Base-by-base conservation (phyloP, 306 rosid genomes). In the Styphnolobium japonicum region DNA sequence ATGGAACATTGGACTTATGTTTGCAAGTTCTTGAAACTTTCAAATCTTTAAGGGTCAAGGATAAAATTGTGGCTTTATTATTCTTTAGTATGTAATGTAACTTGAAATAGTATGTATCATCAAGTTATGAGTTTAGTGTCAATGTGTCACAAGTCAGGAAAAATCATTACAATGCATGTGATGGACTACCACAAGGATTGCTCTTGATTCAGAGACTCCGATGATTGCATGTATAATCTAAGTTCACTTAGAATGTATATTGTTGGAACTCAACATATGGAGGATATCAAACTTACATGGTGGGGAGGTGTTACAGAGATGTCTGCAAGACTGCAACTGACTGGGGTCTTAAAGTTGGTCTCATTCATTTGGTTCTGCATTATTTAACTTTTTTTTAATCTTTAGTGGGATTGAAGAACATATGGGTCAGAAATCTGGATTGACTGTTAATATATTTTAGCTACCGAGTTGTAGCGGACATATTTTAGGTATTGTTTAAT, bases 361-460 rank as follows among this genome's bases (percentile, higher is more conserved):
- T n/a, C n/a, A 2, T 27, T 58, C 53, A 67, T 66, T 36, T 10
- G 34, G 4, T 78, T 55, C n/a, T 18, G 1, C 14, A 27, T 55
- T 71, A 21, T n/a, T n/a, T n/a, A n/a, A n/a, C n/a, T n/a, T n/a
- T n/a, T n/a, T n/a, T n/a, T n/a, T n/a, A n/a, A n/a, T n/a, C n/a
- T n/a, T n/a, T n/a, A n/a, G 51, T 34, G 7, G 58, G 49, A 71
- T 18, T 71, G 63, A 33, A n/a, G n/a, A n/a, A 33, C 31, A 4
- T 51, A 27, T 71, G 5, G 46, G 51, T 61, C 80, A 16, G 34
- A 75, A 62, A 46, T 61, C 23, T 45, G 49, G 22, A 75, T 75
- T 23, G 34, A 0, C 42, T 7, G 42, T 37, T 37, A 37, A 36
- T 36, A 36, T 10, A 37, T 37, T 55, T 15, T n/a, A 19, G 77